Percentiles rank a stretch among this genome's conserved stretches.
Evolutionary conservation across 1,284 basidiomycete species (phyloP).

Genomic region (Heterobasidion parviporum): DNA sequence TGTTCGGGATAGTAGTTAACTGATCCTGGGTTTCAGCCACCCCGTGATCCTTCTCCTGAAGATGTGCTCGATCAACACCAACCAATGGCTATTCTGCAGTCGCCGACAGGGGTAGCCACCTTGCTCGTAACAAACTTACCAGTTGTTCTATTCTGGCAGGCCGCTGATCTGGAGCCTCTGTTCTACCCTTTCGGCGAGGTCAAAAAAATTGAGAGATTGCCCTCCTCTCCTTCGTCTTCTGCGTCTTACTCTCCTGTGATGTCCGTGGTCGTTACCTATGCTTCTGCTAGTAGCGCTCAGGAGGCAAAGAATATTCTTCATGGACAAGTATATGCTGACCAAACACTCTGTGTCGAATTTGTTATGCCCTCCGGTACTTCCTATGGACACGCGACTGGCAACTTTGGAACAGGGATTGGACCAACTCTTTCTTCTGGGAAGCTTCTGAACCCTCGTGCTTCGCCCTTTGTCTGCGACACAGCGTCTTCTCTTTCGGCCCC

Average conservation of each 20-base stretch:
- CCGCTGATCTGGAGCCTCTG: conserved; percentile 60
- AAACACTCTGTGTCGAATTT: conserved; percentile 39
- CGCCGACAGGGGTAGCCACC: conserved; percentile 20
- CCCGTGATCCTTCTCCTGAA: conserved; percentile 12
- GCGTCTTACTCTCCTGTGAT: conserved; percentile 22
- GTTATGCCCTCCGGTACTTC: conserved; percentile 14
- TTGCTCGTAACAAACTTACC: conserved; percentile 56
- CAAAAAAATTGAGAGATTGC: conserved; percentile 42
- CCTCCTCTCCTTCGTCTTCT: conserved; percentile 21
- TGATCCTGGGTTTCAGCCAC: not conserved
- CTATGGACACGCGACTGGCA: conserved; percentile 13
- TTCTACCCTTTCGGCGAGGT: conserved; percentile 65
- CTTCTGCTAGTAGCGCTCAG: conserved; percentile 39
- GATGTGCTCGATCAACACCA: conserved; percentile 10
- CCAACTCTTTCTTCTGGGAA: conserved; percentile 8
- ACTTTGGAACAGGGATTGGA: conserved; percentile 7
- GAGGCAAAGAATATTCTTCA: conserved; percentile 55
- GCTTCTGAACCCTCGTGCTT: conserved; percentile 21
- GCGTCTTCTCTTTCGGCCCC: conserved; percentile 9
- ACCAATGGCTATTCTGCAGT: conserved; percentile 20
- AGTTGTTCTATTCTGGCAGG: conserved; percentile 54
- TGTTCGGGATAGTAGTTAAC: conserved; percentile 12
- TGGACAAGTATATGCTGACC: conserved; percentile 50
- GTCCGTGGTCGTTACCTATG: conserved; percentile 56
- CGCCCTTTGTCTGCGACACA: conserved; percentile 19